Evolutionary conservation across 768 basidiomycete genomes (phyloP), one percentile per base, ranked within the genome.

Genomic region (Psilocybe azurescens): DNA sequence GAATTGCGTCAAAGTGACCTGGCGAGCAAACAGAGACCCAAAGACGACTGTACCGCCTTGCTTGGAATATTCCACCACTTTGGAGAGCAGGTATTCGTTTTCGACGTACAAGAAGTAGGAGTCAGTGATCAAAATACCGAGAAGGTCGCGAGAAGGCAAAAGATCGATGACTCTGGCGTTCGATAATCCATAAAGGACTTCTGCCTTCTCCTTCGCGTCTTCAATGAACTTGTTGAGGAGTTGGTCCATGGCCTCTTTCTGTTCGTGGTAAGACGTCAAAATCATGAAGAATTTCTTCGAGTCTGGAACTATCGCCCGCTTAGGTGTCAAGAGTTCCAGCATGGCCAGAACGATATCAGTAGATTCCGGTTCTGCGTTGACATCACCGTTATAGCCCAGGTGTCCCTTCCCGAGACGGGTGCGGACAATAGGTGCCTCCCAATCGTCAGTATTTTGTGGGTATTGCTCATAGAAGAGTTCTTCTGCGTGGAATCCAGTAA

Each of bases 41-140:
- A 79, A 69, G 44, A 81, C 70, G 46, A 79, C 69, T 5, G 69
- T 75, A 0, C 81, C 81, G 5, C 81, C 79, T 5, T 61, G 61
- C 36, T 74, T 69, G 1, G 70, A 73, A 58, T 76, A 81, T 49
- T 69, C 68, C 28, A 76, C 74, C 41, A 81, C 62, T 38, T 68
- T 67, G 9, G 70, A 59, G 32, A 75, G 66, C 0, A 79, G 63
- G 14, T 69, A 66, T 3, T 68, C 66, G 46, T 76, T 68, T 32
- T 70, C 60, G 0, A 55, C 52, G 0, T 68, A 38, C 4, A 68
- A 52, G 33, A 83, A 71, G 6, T 60, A 70, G 0, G 70, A 62
- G 59, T 79, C 78, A 4, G 74, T 73, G 55, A 81, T 66, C 54
- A 81, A 62, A 28, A 82, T 71, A 10, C 77, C 78, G 29, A 58